Percentiles rank a stretch among this genome's conserved stretches.
phyloP scores from a whole-genome alignment of 2,329 filamentous ascomycete genomes.

The Helotiales sp. region DNA sequence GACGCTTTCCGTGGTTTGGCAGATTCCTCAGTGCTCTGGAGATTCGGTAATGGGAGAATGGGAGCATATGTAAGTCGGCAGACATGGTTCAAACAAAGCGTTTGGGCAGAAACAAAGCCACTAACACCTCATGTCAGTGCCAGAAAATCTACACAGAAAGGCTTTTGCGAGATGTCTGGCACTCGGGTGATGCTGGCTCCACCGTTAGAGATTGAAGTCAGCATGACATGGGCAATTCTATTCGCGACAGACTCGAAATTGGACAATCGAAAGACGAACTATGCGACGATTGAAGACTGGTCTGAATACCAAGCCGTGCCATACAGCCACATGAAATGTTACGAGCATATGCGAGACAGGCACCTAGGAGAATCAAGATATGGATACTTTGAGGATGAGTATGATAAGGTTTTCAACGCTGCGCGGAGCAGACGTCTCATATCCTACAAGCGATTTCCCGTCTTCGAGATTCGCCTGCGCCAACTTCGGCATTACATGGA shows the following conservation, averaged over 20 bases:
- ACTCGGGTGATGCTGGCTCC: neutral
- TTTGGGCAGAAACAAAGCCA: too few relatives aligned
- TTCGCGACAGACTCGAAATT: neutral
- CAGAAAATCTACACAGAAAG: neutral
- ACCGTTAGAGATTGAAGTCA: neutral
- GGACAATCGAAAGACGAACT: neutral
- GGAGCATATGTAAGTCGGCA: neutral
- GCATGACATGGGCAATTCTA: neutral
- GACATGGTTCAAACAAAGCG: too few relatives aligned
- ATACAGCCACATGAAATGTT: neutral
- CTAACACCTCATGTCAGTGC: neutral
- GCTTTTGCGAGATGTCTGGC: neutral
- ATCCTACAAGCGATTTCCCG: neutral
- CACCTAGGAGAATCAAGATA: neutral
- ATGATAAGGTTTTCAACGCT: neutral
- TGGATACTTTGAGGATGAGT: neutral
- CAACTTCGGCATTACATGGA: neutral
- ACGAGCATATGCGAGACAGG: neutral
- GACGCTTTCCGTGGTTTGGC: neutral
- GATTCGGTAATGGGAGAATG: neutral
- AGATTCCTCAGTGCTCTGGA: neutral
- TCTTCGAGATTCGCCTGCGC: neutral
- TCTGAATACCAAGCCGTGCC: too few relatives aligned
- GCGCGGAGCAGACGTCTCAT: neutral
- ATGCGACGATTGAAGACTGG: neutral